Percentiles rank a stretch among this genome's conserved stretches.
phyloP scores from a whole-genome alignment of 345 rosid species.

The Acer campestre region DNA sequence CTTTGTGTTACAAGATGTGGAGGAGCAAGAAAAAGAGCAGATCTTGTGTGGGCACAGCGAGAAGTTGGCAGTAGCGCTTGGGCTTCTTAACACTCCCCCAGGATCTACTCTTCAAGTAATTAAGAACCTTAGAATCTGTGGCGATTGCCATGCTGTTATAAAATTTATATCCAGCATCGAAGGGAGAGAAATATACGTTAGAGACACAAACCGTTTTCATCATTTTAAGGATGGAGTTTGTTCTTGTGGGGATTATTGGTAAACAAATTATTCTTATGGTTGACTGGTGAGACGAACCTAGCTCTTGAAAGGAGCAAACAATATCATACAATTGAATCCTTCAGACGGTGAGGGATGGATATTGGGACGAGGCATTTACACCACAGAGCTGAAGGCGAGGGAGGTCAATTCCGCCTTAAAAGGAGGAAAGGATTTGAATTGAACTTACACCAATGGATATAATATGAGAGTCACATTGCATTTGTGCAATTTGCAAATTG shows the following conservation, averaged over 20 bases:
- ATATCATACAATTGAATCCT: conserved; percentile 2
- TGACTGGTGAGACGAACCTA: background rate
- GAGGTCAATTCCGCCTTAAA: background rate
- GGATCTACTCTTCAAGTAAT: conserved; percentile 36
- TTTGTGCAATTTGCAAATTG: background rate
- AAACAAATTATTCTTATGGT: background rate
- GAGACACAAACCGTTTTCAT: conserved; percentile 34
- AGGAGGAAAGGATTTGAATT: background rate
- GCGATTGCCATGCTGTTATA: conserved; percentile 24
- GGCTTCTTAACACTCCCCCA: conserved; percentile 35
- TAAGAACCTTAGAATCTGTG: conserved; percentile 47
- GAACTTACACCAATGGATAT: background rate
- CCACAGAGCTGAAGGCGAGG: background rate
- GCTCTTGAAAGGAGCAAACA: background rate
- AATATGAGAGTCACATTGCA: background rate
- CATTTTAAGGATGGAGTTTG: conserved; percentile 36
- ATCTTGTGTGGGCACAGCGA: conserved; percentile 42
- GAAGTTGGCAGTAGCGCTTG: conserved; percentile 39
- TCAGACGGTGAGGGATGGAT: background rate
- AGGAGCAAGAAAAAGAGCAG: conserved; percentile 21
- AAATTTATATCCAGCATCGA: conserved; percentile 18
- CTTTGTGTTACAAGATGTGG: conserved; percentile 16
- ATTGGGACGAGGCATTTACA: background rate
- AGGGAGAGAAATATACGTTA: conserved; percentile 9
- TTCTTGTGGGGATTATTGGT: conserved; percentile 49